Evolutionary conservation across 169 alveolate genomes (phyloP).

Genomic region (Babesia microti): DNA sequence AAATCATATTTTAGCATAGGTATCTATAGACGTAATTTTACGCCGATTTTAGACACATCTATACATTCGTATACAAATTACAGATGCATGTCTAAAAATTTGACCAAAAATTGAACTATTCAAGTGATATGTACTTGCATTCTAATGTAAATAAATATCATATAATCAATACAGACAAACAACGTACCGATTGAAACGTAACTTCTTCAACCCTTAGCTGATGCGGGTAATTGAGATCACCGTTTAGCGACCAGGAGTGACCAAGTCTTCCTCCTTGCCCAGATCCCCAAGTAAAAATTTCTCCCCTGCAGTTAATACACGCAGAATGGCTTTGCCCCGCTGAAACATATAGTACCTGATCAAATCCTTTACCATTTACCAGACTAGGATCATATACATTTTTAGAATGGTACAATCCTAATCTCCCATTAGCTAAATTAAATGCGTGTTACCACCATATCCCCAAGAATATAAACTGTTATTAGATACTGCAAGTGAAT

Average conservation of each 20-base stretch:
- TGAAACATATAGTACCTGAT: slow-evolving; percentile 49
- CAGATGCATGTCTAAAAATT: too few species aligned
- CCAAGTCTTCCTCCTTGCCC: slow-evolving; percentile 71
- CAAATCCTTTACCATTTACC: slow-evolving; percentile 13
- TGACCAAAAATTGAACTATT: too few species aligned
- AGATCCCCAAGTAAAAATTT: slow-evolving; percentile 76
- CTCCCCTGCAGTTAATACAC: slow-evolving; percentile 66
- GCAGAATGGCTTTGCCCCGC: slow-evolving; percentile 78
- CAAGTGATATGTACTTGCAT: too few species aligned
- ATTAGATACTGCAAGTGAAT: slow-evolving; percentile 50
- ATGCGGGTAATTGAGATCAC: too few species aligned
- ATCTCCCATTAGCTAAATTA: slow-evolving; percentile 56
- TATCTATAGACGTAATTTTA: neutral
- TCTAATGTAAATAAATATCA: too few species aligned
- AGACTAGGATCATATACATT: slow-evolving; percentile 44
- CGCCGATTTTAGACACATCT: too few species aligned
- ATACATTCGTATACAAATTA: slow-evolving; percentile 15
- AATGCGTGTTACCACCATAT: slow-evolving; percentile 44
- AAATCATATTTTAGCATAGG: neutral
- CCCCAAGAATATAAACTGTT: slow-evolving; percentile 57
- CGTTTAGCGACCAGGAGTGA: slow-evolving; percentile 29
- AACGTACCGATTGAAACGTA: too few species aligned
- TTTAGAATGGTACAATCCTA: slow-evolving; percentile 64
- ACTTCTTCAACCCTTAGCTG: too few species aligned
- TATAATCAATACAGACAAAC: too few species aligned